phyloP scores from a whole-genome alignment of 169 alveolate species.

The Blepharisma undulans region DNA sequence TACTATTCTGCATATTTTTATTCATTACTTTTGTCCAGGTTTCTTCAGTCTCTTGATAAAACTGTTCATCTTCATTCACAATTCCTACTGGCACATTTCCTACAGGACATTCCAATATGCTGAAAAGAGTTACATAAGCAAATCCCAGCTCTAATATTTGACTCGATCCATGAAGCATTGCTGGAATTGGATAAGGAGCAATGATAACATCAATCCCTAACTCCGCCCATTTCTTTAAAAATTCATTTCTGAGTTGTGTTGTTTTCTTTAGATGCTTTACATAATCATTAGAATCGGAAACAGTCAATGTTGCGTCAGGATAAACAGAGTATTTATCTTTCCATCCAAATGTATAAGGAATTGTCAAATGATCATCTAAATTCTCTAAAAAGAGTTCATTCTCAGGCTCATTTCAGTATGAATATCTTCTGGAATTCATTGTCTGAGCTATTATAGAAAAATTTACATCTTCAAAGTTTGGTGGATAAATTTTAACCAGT shows the following conservation, averaged over 20 bases:
- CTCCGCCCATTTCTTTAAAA: background rate
- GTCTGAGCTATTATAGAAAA: background rate
- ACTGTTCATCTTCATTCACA: background rate
- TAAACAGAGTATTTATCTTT: background rate
- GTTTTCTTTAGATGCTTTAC: background rate
- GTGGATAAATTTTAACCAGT: background rate
- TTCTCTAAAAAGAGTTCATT: background rate
- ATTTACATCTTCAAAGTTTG: background rate
- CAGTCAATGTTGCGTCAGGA: background rate
- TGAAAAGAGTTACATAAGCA: background rate
- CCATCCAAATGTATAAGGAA: background rate
- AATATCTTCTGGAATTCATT: background rate
- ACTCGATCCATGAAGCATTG: background rate
- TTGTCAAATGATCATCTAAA: background rate
- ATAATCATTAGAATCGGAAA: background rate
- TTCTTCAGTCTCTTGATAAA: background rate
- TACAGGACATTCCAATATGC: conserved; percentile 22
- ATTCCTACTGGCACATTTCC: background rate
- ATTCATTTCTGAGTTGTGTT: background rate
- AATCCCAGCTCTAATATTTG: background rate
- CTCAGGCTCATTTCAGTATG: background rate
- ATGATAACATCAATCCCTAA: background rate
- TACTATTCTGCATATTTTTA: background rate
- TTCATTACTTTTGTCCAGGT: background rate
- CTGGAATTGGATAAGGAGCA: conserved; percentile 15